phyloP scores from a whole-genome alignment of 345 rosid genomes.

The Gossypium stocksii region DNA sequence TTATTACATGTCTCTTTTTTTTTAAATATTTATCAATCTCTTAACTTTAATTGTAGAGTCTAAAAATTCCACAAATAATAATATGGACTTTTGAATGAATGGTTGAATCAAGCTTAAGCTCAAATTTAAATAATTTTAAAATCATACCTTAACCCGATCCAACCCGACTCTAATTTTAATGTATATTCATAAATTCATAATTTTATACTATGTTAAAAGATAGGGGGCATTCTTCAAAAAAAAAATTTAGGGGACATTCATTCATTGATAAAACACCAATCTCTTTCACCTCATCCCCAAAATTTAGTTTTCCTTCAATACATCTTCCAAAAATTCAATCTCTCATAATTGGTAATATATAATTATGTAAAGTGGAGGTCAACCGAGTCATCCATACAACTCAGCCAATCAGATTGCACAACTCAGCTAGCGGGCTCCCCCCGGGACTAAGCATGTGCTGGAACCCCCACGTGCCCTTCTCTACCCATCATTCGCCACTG shows the following conservation, averaged over 20 bases:
- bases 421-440: background rate
- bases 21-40: no score
- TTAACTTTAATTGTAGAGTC: no score
- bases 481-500: slow-evolving; percentile 7
- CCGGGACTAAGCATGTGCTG: background rate
- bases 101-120: fast-evolving
- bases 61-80: no score
- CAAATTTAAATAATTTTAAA: no score
- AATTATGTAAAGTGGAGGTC: background rate
- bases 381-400: background rate
- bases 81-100: no score
- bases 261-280: background rate
- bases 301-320: background rate
- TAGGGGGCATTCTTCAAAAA: background rate
- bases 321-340: background rate
- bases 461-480: slow-evolving; percentile 20
- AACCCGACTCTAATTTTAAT: no score
- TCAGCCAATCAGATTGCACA: background rate
- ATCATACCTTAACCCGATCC: no score
- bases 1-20: no score
- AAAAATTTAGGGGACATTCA: background rate
- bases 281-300: background rate
- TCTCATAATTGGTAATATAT: background rate
- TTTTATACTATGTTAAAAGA: background rate
- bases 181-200: no score